Percentiles rank a stretch among this genome's conserved stretches.
Conservation (phyloP, 257 asterid genomes). For the Jaltomata sinuosa region DNA sequence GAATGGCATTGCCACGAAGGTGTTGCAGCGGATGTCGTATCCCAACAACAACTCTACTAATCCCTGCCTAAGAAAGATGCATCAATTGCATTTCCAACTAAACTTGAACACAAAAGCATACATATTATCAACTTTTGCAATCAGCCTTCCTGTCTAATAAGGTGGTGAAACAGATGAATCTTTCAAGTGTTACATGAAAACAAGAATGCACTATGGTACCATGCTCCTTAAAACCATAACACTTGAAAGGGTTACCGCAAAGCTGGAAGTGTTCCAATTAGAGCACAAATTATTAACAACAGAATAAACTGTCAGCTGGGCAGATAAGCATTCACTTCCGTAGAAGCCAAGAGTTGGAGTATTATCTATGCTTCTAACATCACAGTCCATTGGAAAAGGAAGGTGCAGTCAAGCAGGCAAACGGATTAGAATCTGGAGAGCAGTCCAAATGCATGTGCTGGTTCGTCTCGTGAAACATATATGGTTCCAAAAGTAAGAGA, state of each 20-base stretch:
- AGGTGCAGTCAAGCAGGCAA: not conserved
- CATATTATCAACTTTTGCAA: not conserved
- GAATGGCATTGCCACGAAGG: constrained; percentile 83
- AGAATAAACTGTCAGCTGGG: not conserved
- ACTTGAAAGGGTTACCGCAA: not conserved
- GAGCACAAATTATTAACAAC: not conserved
- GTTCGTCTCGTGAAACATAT: not conserved
- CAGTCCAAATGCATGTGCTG: not conserved
- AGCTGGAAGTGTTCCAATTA: not conserved
- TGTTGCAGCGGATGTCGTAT: constrained; percentile 89
- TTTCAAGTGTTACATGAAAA: not conserved
- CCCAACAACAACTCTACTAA: constrained; percentile 84
- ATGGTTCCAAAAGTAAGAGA: too few species aligned
- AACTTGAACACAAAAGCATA: not conserved
- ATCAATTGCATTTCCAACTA: constrained; percentile 7
- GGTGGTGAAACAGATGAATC: not conserved
- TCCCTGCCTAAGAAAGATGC: constrained; percentile 65
- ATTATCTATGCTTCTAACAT: not conserved
- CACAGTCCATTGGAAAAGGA: not conserved
- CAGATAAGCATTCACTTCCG: not conserved
- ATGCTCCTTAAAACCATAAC: not conserved
- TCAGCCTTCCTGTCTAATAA: not conserved
- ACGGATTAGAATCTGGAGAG: not conserved
- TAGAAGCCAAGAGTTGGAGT: not conserved
- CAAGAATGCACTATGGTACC: not conserved